Percentiles rank a stretch among this genome's conserved stretches.
These are phyloP conservation scores for Podospora bellae-mahoneyi DNA, from an alignment of 495 filamentous ascomycete genomes.

Conservation along the genomic window DNA sequence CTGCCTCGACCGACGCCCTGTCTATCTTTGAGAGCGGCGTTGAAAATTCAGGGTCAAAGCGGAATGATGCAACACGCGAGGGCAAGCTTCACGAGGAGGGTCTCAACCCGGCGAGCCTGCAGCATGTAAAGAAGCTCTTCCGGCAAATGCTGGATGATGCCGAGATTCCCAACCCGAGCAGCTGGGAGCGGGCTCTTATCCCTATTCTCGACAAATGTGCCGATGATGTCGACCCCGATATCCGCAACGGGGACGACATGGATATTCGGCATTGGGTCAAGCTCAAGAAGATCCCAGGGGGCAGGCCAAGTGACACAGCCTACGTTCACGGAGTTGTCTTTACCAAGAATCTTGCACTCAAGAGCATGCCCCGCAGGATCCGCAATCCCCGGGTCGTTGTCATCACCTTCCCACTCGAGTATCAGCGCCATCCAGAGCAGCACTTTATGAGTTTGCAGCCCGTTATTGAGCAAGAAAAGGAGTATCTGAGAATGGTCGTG, in stretches of 20 bases:
- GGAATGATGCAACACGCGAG: constrained; percentile 84
- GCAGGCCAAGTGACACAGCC: constrained; percentile 81
- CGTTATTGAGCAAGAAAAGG: constrained; percentile 93
- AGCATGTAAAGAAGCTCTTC: constrained; percentile 82
- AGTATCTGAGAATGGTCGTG: constrained; percentile 89
- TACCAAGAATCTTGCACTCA: constrained; percentile 91
- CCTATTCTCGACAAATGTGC: constrained; percentile 90
- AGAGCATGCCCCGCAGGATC: constrained; percentile 90
- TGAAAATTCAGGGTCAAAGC: constrained; percentile 49
- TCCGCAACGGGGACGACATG: constrained; percentile 85
- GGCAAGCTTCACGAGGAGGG: constrained; percentile 69
- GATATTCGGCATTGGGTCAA: constrained; percentile 99
- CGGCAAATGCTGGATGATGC: constrained; percentile 77
- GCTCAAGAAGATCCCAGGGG: constrained; percentile 91
- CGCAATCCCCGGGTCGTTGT: constrained; percentile 82
- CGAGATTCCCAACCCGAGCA: constrained; percentile 62
- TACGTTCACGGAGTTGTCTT: constrained; percentile 97
- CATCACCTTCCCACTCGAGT: constrained; percentile 93
- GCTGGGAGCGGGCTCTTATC: constrained; percentile 89
- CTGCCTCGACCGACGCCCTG: constrained; percentile 42
- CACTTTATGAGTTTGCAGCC: constrained; percentile 99
- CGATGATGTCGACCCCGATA: constrained; percentile 90
- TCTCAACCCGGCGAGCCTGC: constrained; percentile 78
- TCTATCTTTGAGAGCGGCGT: constrained; percentile 36
- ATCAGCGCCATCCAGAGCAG: constrained; percentile 81